Conservation (phyloP, 805 yeast species). For the Candida broadrunensis region DNA sequence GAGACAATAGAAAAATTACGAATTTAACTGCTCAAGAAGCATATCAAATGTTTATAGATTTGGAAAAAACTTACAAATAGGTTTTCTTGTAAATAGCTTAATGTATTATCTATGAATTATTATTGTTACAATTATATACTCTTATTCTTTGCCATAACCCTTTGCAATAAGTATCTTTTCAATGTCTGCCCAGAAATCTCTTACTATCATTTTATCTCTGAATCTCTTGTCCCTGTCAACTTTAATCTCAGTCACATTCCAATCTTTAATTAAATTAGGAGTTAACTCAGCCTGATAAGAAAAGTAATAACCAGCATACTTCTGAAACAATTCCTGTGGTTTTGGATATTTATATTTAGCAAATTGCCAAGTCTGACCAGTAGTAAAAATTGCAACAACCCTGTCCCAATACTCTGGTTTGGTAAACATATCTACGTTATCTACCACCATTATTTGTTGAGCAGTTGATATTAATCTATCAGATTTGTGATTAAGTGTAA, state of each 20-base stretch:
- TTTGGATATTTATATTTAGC: constrained; percentile 78
- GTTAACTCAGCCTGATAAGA: constrained; percentile 74
- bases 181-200: constrained; percentile 78
- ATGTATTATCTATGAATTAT: neutral
- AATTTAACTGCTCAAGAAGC: constrained; percentile 50
- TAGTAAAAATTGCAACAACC: constrained; percentile 91
- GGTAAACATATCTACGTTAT: constrained; percentile 74
- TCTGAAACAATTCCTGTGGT: constrained; percentile 78
- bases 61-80: constrained; percentile 51
- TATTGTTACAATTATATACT: neutral
- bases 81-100: constrained; percentile 5
- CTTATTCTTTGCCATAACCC: constrained; percentile 45
- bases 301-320: constrained; percentile 78
- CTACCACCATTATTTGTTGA: constrained; percentile 75
- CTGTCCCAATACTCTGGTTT: constrained; percentile 98
- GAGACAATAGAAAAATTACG: constrained; percentile 45
- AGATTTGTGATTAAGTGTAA: constrained; percentile 54
- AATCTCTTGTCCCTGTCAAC: constrained; percentile 83
- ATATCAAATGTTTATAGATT: constrained; percentile 46
- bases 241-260: constrained; percentile 83
- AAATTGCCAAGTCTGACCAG: constrained; percentile 98
- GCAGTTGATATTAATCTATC: constrained; percentile 50
- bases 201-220: constrained; percentile 83
- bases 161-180: constrained; percentile 69
- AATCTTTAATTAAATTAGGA: constrained; percentile 71